These are phyloP conservation scores for Trametes meyenii DNA, from an alignment of 768 basidiomycete genomes.

Conservation along the genomic window DNA sequence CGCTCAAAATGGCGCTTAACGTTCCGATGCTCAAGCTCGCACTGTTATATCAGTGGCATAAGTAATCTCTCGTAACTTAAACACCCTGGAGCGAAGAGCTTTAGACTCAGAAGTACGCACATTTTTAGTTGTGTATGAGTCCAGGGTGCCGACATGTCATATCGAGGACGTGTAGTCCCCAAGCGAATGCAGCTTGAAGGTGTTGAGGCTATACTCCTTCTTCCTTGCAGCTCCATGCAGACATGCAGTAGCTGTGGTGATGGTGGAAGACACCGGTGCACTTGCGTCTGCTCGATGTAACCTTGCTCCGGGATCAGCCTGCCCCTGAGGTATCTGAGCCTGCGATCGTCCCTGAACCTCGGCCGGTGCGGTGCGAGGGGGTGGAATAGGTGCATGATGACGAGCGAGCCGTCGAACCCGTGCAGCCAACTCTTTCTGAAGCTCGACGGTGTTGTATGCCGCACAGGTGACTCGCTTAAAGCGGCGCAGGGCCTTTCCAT, in stretches of 20 bases:
- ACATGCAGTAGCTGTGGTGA: too few relatives aligned
- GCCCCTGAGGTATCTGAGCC: too few relatives aligned
- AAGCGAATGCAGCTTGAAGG: slow-evolving; percentile 33
- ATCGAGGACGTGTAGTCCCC: slow-evolving; percentile 25
- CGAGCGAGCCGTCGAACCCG: slow-evolving; percentile 20
- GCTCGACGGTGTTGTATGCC: slow-evolving; percentile 35
- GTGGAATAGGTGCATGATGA: too few relatives aligned
- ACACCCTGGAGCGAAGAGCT: too few relatives aligned
- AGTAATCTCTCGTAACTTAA: too few relatives aligned
- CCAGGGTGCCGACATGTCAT: slow-evolving; percentile 24
- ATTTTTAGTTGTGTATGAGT: slow-evolving; percentile 28
- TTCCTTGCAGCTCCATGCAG: too few relatives aligned
- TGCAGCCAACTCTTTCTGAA: slow-evolving; percentile 39
- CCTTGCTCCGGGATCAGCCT: too few relatives aligned
- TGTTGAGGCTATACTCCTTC: slow-evolving; percentile 24
- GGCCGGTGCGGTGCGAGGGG: too few relatives aligned
- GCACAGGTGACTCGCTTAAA: slow-evolving; percentile 34
- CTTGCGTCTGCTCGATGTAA: too few relatives aligned
- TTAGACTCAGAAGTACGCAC: too few relatives aligned
- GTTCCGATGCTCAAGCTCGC: neutral
- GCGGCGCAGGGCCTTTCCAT: slow-evolving; percentile 25
- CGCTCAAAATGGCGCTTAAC: neutral
- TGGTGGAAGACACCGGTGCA: too few relatives aligned
- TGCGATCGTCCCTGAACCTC: too few relatives aligned
- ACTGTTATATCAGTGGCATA: neutral